phyloP scores from a whole-genome alignment of 1,284 basidiomycete species.

The Rhodotorula sp. region DNA sequence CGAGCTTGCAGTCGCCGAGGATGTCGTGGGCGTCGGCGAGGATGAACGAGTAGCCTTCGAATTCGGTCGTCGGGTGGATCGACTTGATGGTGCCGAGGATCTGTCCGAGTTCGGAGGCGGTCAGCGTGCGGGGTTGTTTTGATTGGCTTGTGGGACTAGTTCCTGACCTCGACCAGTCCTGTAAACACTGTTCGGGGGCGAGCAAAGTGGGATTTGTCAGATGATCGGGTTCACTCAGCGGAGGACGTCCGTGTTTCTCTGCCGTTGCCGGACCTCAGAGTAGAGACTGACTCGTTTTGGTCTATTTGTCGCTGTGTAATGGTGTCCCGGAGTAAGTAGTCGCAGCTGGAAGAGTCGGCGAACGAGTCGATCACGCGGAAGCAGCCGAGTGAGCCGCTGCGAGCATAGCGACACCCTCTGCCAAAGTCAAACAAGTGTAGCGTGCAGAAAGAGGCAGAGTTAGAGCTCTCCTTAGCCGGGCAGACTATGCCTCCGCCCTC shows the following conservation, averaged over 20 bases:
- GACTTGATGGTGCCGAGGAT: constrained; percentile 70
- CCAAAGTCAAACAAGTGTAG: no score
- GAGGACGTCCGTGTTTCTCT: background rate
- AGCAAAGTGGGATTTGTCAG: constrained; percentile 7
- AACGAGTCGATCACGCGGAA: no score
- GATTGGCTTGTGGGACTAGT: no score
- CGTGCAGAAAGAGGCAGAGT: no score
- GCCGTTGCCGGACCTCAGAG: background rate
- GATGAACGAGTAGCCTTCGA: constrained; percentile 75
- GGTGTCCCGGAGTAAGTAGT: no score
- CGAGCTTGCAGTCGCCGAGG: constrained; percentile 85
- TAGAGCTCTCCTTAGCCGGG: no score
- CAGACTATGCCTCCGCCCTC: background rate
- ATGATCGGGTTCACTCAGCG: background rate
- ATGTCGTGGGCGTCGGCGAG: constrained; percentile 72
- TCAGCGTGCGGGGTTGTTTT: background rate
- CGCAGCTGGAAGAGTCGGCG: no score
- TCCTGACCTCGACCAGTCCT: constrained; percentile 46
- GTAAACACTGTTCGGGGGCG: constrained; percentile 46
- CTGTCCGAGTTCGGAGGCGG: constrained; percentile 52
- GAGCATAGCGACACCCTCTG: no score
- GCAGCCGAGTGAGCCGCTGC: no score
- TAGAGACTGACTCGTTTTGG: background rate
- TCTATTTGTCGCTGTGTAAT: no score
- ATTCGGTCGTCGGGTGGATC: constrained; percentile 53